A percentile compares a stretch with the other conserved stretches of the same genome.
Conservation (phyloP, 179 eudicot genomes). For the Silene coronaria region DNA sequence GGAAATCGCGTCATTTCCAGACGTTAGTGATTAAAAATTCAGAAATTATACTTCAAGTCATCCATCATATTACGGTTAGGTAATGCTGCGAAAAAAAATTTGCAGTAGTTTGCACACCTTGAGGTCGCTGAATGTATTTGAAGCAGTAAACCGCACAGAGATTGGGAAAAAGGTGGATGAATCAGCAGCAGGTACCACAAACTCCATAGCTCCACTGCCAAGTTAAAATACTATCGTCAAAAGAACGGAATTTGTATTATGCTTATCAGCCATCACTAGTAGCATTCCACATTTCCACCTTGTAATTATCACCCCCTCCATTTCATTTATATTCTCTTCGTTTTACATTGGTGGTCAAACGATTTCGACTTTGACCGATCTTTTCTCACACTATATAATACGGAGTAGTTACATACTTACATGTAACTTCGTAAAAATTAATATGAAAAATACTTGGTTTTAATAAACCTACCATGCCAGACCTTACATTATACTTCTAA, state of each 20-base stretch:
- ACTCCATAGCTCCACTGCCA: constrained; percentile 87
- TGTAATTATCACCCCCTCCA: no score
- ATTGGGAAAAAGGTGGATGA: constrained; percentile 86
- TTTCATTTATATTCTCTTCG: background rate
- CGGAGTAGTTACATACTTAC: no score
- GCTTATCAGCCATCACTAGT: background rate
- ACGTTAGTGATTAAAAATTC: background rate
- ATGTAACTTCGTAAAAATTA: background rate
- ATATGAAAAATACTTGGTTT: background rate
- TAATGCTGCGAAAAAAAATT: no score
- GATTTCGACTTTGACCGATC: background rate
- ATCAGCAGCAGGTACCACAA: constrained; percentile 83
- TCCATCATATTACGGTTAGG: background rate
- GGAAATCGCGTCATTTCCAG: no score
- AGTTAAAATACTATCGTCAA: constrained; percentile 3
- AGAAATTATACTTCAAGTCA: background rate
- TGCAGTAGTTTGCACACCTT: constrained; percentile 42
- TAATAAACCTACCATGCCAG: background rate
- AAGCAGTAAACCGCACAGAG: constrained; percentile 72
- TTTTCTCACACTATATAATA: no score
- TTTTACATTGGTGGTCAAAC: background rate
- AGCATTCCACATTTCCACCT: background rate
- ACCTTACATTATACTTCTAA: background rate
- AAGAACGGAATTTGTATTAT: background rate
- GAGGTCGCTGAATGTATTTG: constrained; percentile 73